Evolutionary conservation across 176 grass and related monocot genomes (phyloP).

Genomic region (Canna indica): DNA sequence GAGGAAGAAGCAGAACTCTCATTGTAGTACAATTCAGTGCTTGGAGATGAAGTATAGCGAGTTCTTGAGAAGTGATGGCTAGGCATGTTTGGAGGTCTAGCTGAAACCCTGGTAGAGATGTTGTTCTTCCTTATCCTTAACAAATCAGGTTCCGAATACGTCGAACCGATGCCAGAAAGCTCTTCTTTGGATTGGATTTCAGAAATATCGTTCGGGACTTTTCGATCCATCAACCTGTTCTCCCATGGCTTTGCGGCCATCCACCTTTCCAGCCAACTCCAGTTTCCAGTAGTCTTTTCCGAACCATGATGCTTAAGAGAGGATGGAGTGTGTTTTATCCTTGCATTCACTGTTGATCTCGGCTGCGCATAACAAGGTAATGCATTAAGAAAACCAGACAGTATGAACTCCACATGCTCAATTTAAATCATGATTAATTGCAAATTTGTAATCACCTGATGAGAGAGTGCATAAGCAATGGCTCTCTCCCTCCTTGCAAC

Average conservation of each 20-base stretch:
- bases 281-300: constrained; percentile 50
- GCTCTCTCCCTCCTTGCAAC: constrained; percentile 72
- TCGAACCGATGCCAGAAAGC: constrained; percentile 15
- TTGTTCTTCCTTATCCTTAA: constrained; percentile 71
- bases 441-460: constrained; percentile 32
- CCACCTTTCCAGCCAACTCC: constrained; percentile 93
- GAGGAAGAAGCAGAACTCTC: constrained; percentile 79
- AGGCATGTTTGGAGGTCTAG: constrained; percentile 32
- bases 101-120: constrained; percentile 54
- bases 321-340: constrained; percentile 29
- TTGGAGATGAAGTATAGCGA: constrained; percentile 50
- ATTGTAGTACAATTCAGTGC: constrained; percentile 62
- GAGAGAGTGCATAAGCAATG: constrained; percentile 57
- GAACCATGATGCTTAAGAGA: constrained; percentile 47
- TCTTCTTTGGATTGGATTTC: constrained; percentile 45
- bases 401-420: neutral
- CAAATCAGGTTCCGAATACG: constrained; percentile 47
- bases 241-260: constrained; percentile 86
- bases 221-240: constrained; percentile 81
- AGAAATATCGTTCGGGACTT: constrained; percentile 30
- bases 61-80: constrained; percentile 39
- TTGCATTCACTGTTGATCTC: constrained; percentile 29
- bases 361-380: constrained; percentile 34
- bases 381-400: neutral
- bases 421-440: neutral